phyloP scores from a whole-genome alignment of 2,329 filamentous ascomycete species.

The Penicillium decumbens region DNA sequence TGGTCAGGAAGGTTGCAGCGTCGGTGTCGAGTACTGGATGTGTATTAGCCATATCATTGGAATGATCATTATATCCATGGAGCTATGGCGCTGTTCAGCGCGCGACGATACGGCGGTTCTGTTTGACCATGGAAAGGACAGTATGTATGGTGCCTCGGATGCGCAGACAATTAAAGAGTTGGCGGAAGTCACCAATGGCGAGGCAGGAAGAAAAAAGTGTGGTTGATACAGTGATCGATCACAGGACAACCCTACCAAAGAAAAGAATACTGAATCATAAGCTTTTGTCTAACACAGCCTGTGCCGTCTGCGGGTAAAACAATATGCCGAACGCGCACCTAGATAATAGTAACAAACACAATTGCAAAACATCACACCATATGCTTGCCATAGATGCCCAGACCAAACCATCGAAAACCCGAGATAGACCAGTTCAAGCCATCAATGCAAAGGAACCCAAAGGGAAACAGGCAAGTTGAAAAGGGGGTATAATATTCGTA shows the following conservation, averaged over 20 bases:
- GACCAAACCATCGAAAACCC: slow-evolving; percentile 4
- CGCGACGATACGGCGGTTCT: background rate
- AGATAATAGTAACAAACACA: background rate
- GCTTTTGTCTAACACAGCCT: background rate
- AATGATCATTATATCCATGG: background rate
- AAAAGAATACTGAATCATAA: background rate
- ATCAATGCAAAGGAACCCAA: slow-evolving; percentile 17
- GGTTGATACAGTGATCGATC: background rate
- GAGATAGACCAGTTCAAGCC: slow-evolving; percentile 6
- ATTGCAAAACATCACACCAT: slow-evolving; percentile 1
- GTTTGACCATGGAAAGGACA: background rate
- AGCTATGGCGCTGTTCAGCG: background rate
- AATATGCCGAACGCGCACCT: background rate
- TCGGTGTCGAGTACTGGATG: no score
- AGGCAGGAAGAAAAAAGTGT: background rate
- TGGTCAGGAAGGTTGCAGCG: no score
- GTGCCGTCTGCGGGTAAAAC: background rate
- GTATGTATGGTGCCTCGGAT: background rate
- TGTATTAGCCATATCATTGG: background rate
- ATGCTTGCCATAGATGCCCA: slow-evolving; percentile 2
- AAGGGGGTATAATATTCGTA: slow-evolving; percentile 1
- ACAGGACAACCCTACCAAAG: background rate
- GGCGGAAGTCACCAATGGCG: background rate
- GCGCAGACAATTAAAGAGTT: background rate
- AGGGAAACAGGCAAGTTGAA: slow-evolving; percentile 11